Base-by-base conservation (phyloP, 768 basidiomycete genomes). In the Xerocomellus dryophilus region DNA sequence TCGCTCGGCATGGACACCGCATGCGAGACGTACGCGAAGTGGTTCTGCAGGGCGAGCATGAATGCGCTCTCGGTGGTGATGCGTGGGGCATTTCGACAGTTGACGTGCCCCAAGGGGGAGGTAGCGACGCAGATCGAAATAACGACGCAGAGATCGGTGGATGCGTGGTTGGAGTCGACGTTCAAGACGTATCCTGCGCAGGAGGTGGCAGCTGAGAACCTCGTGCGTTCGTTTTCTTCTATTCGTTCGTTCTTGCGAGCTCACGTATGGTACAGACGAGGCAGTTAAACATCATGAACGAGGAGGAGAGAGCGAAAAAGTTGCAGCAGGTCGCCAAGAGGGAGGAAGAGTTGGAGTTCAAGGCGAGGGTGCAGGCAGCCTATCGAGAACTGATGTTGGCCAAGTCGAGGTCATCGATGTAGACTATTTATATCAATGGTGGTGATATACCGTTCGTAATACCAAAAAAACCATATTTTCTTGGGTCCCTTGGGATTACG, bases 21-120 rank as follows among this genome's bases (percentile, higher is more conserved):
- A 9, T 60, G 58, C 27, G 57, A 57, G 31, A 50, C 58, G 11
- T 59, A 58, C 23, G 42, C 58, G 7, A 44, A 31, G 17, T 60
- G 57, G 58, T 60, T 59, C 17, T 41, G 47, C 18, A 46, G 56
- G 20, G 51, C 58, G 11, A 43, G 39, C 9, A 4, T 58, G 41
- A 7, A 38, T 53, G 20, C 25, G 43, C 43, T 1, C 51, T 15
- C 47, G 5, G 7, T 2, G 7, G 41, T 58, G 4, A 53, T 58
- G 40, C 51, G 35, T 1, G 40, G 45, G 0, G 29, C 47, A 2
- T 41, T 35, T 42, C 36, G 43, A 9, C 42, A 40, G 1, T 4
- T 52, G 39, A 32, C 32, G 3, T 43, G 50, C 1, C 38, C 38
- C 15, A 48, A 18, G 14, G 31, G 27, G 0, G 36, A 12, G 40